Conservation (phyloP, 805 yeast genomes). For the Starmerella gropengiesseri region DNA sequence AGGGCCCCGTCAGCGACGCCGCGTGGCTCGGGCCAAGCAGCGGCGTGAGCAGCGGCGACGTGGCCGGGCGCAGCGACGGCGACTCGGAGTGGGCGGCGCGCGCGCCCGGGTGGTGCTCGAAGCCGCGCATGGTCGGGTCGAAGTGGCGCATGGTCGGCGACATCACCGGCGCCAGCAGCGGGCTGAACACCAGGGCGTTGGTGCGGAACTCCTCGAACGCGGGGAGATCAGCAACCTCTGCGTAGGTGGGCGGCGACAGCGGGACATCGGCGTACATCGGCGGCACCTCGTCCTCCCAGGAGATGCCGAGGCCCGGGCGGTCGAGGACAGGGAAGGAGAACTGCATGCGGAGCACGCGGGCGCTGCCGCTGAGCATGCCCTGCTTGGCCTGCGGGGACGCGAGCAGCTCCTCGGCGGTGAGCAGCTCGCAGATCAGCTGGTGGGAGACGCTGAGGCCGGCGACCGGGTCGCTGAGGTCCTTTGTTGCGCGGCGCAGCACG, state of each 20-base stretch:
- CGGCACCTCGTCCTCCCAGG: constrained; percentile 99
- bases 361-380: constrained; percentile 66
- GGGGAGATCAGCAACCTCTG: constrained; percentile 26
- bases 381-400: constrained; percentile 26
- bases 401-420: constrained; percentile 76
- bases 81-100: neutral
- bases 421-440: constrained; percentile 68
- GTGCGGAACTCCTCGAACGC: constrained; percentile 24
- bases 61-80: constrained; percentile 4
- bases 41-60: no score
- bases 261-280: constrained; percentile 88
- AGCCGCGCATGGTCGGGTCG: constrained; percentile 24
- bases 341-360: constrained; percentile 89
- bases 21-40: no score
- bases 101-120: constrained; percentile 12
- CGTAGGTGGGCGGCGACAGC: constrained; percentile 78
- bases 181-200: constrained; percentile 21
- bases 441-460: constrained; percentile 71
- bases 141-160: constrained; percentile 25
- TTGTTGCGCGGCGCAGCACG: constrained; percentile 19
- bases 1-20: no score
- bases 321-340: constrained; percentile 75
- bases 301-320: constrained; percentile 87
- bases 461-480: constrained; percentile 62
- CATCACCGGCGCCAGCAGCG: constrained; percentile 20